Evolutionary conservation across 1,139 yeast species (phyloP).

Genomic region (Sugiyamaella paludigena): DNA sequence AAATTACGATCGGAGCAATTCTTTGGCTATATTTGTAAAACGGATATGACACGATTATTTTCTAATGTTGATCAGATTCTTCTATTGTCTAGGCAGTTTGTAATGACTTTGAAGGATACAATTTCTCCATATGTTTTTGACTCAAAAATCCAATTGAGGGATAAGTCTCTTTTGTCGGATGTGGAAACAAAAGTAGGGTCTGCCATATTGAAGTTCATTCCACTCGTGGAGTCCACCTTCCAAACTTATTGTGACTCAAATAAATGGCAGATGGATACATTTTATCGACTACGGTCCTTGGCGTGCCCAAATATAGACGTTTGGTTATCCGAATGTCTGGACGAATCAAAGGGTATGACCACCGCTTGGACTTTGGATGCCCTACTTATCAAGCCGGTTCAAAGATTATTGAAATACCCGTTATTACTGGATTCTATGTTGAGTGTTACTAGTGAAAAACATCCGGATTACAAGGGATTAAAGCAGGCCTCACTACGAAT

Average conservation of each 20-base stretch:
- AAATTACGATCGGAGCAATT: conserved; percentile 29
- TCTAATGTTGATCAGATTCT: conserved; percentile 35
- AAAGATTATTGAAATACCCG: conserved; percentile 43
- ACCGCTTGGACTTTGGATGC: conserved; percentile 44
- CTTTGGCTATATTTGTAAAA: conserved; percentile 30
- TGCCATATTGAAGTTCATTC: conserved; percentile 34
- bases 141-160: conserved; percentile 15
- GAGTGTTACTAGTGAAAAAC: conserved; percentile 31
- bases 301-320: conserved; percentile 33
- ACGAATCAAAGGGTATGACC: conserved; percentile 31
- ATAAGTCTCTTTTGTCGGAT: conserved; percentile 25
- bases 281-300: conserved; percentile 26
- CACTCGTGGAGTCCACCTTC: conserved; percentile 36
- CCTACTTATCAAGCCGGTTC: conserved; percentile 44
- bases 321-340: conserved; percentile 36
- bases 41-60: conserved; percentile 33
- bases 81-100: conserved; percentile 31
- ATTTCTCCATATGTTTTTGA: conserved; percentile 31
- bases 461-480: conserved; percentile 35
- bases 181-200: conserved; percentile 35
- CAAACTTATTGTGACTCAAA: conserved; percentile 36
- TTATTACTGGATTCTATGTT: conserved; percentile 35
- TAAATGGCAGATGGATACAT: conserved; percentile 34
- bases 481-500: conserved; percentile 30
- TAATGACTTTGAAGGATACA: conserved; percentile 27